Conservation (phyloP, 371 early-diverging fungal species). For the Sporodiniella umbellata region DNA sequence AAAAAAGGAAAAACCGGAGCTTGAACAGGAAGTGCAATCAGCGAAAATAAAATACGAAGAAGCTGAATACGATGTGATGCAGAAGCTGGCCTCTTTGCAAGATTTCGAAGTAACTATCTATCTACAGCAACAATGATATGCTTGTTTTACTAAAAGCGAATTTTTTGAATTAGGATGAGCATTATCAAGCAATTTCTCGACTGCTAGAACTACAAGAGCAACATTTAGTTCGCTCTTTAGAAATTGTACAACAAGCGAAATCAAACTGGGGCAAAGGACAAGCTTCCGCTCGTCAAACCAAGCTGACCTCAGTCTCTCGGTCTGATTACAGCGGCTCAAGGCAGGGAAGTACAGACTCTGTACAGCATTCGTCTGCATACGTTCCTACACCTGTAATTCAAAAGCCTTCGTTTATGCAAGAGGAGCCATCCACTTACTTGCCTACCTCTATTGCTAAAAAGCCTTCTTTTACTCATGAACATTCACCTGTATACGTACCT, state of each 20-base stretch:
- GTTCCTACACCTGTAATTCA: not conserved
- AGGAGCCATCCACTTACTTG: conserved; percentile 5
- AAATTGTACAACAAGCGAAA: conserved; percentile 28
- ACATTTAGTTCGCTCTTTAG: conserved; percentile 42
- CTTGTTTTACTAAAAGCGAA: no score
- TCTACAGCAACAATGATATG: no score
- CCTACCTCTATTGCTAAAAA: conserved; percentile 7
- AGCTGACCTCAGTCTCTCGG: conserved; percentile 5
- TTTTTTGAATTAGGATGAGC: no score
- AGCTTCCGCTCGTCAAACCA: not conserved
- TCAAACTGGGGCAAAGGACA: conserved; percentile 11
- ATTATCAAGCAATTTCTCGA: conserved; percentile 47
- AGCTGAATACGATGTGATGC: conserved; percentile 63
- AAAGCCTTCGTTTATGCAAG: not conserved
- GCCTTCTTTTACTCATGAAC: conserved; percentile 8
- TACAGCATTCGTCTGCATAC: not conserved
- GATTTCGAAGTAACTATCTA: conserved; percentile 74
- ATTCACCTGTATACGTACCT: not conserved
- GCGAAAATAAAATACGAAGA: conserved; percentile 93
- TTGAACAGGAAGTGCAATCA: conserved; percentile 88
- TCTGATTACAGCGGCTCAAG: not conserved
- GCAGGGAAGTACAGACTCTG: conserved; percentile 1
- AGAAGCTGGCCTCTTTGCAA: conserved; percentile 64
- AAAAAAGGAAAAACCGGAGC: conserved; percentile 86
- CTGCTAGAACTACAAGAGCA: conserved; percentile 57